Evolutionary conservation across 257 asterid species (phyloP).

Genomic region (Galeopsis tetrahit): DNA sequence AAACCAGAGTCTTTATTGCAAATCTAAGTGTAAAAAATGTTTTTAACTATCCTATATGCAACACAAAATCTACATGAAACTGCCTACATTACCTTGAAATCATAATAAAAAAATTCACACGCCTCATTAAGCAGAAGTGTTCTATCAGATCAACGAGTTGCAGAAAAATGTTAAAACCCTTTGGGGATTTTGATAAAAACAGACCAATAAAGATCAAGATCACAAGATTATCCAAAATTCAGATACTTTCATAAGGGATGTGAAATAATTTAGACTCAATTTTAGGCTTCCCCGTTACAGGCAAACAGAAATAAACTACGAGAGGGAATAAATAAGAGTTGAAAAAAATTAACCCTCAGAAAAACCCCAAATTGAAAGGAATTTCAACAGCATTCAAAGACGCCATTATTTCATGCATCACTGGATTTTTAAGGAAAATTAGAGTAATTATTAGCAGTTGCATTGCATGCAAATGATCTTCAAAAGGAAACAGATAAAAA

Average conservation of each 20-base stretch:
- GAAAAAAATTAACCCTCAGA: conserved; percentile 30
- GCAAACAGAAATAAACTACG: conserved; percentile 5
- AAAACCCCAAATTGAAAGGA: conserved; percentile 32
- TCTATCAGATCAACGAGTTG: conserved; percentile 19
- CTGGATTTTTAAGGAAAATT: conserved; percentile 14
- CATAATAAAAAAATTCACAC: not conserved
- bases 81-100: not conserved
- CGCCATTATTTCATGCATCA: conserved; percentile 27
- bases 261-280: conserved; percentile 4
- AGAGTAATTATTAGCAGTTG: conserved; percentile 2
- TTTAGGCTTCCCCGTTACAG: conserved; percentile 16
- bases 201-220: conserved; percentile 3
- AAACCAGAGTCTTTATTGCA: not conserved
- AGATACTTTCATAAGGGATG: not conserved
- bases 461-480: conserved; percentile 41
- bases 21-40: conserved; percentile 20
- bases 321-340: not conserved
- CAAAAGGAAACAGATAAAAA: conserved; percentile 34
- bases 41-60: conserved; percentile 3
- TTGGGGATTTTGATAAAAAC: not conserved
- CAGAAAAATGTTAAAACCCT: conserved; percentile 2
- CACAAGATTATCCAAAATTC: conserved; percentile 20
- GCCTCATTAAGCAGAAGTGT: not conserved
- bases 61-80: conserved; percentile 15
- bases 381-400: conserved; percentile 33